A percentile compares a stretch with the other conserved stretches of the same genome.
Conservation (phyloP, 768 basidiomycete species). For the Suillus alpinus region DNA sequence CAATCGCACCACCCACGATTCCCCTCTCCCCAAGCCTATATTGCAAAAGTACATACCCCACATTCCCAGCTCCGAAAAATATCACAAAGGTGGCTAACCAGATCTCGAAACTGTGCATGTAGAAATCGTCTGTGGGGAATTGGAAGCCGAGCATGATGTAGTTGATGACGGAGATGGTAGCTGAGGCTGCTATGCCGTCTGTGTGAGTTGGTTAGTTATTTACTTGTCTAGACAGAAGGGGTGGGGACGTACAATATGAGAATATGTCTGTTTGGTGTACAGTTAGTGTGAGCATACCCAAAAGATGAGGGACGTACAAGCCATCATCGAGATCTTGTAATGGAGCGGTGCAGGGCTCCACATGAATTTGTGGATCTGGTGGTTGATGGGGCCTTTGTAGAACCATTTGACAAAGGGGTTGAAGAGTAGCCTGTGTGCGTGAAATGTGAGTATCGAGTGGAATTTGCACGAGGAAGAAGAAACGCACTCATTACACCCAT, state of each 20-base stretch:
- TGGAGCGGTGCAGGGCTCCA: constrained; percentile 79
- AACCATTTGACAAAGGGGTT: constrained; percentile 80
- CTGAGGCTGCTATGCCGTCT: constrained; percentile 61
- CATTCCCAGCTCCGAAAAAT: constrained; percentile 70
- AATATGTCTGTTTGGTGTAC: constrained; percentile 39
- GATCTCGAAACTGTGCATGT: constrained; percentile 78
- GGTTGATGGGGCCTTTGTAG: constrained; percentile 76
- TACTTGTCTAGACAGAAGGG: background rate
- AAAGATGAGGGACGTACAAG: constrained; percentile 37
- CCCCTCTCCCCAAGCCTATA: constrained; percentile 57
- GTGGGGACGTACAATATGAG: constrained; percentile 45
- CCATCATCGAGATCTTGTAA: constrained; percentile 70
- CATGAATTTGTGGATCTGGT: constrained; percentile 71
- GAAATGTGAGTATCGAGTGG: constrained; percentile 41
- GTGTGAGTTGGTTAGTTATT: background rate
- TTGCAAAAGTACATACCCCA: constrained; percentile 70
- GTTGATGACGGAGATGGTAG: constrained; percentile 68
- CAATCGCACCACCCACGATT: constrained; percentile 22
- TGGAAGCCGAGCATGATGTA: constrained; percentile 73
- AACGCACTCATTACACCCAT: constrained; percentile 57
- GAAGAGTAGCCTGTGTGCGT: constrained; percentile 79
- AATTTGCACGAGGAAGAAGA: constrained; percentile 15
- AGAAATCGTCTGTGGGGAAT: constrained; percentile 71
- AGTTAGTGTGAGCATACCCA: constrained; percentile 5
- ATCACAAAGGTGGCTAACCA: constrained; percentile 77